These are phyloP conservation scores for Begonia masoniana DNA, from an alignment of 306 rosid species.

Conservation along the genomic window DNA sequence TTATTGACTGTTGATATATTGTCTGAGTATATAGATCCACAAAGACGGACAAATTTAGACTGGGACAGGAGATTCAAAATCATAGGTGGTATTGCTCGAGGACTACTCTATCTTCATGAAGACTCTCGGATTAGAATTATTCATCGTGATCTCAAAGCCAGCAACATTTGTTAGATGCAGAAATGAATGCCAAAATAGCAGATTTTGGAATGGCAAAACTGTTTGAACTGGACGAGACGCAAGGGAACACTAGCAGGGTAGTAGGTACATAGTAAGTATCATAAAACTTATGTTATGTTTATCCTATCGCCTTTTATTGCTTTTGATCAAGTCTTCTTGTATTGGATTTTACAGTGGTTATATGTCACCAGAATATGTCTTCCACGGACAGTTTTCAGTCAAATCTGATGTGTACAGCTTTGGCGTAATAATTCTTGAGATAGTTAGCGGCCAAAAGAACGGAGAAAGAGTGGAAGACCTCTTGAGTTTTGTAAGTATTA, in stretches of 20 bases:
- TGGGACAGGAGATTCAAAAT: slow-evolving; percentile 42
- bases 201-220: slow-evolving; percentile 69
- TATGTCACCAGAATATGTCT: too few species aligned
- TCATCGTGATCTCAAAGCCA: slow-evolving; percentile 57
- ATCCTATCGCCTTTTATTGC: too few species aligned
- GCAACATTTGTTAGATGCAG: slow-evolving; percentile 41
- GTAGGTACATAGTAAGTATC: slow-evolving; percentile 61
- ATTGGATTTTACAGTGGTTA: too few species aligned
- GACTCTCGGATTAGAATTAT: slow-evolving; percentile 48
- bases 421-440: too few species aligned
- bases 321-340: too few species aligned
- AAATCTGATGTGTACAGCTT: too few species aligned
- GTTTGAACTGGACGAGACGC: slow-evolving; percentile 25
- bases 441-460: too few species aligned
- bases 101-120: slow-evolving; percentile 51
- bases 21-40: background rate
- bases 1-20: background rate
- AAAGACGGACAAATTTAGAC: slow-evolving; percentile 13
- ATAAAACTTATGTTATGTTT: too few species aligned
- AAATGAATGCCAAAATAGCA: slow-evolving; percentile 49
- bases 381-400: too few species aligned
- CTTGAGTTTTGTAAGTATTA: too few species aligned
- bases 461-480: too few species aligned
- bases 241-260: slow-evolving; percentile 28
- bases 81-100: slow-evolving; percentile 44